These are phyloP conservation scores for Globisporangium viniferum DNA, from an alignment of 352 stramenopile genomes.

Conservation along the genomic window DNA sequence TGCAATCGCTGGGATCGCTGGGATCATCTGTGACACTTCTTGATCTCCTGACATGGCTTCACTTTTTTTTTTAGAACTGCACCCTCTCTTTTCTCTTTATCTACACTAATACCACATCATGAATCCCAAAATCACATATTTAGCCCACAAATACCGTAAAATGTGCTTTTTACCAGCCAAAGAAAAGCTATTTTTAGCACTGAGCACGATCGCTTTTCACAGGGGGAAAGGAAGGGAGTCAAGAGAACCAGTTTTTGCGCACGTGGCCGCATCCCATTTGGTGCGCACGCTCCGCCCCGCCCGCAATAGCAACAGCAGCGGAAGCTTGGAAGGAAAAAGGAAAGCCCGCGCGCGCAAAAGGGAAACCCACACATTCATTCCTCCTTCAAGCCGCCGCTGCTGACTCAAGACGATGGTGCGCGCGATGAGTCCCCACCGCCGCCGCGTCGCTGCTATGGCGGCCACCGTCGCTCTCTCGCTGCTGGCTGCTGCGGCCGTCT, in stretches of 20 bases:
- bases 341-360: neutral
- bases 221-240: neutral
- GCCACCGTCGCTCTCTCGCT: neutral
- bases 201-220: neutral
- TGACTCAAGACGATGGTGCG: slow-evolving; percentile 1
- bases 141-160: neutral
- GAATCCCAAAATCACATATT: neutral
- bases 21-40: neutral
- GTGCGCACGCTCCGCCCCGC: neutral
- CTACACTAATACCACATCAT: neutral
- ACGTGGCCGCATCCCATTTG: neutral
- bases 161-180: too few relatives aligned
- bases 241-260: slow-evolving; percentile 1
- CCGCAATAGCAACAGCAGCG: neutral
- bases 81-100: neutral
- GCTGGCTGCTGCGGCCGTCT: neutral
- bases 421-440: neutral
- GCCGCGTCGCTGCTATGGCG: neutral
- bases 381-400: neutral
- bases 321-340: neutral
- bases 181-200: neutral
- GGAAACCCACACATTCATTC: neutral
- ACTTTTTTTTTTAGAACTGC: neutral
- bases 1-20: neutral
- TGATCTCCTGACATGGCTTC: neutral